Base-by-base conservation (phyloP, 495 filamentous ascomycete species). In the Platismatia glauca region DNA sequence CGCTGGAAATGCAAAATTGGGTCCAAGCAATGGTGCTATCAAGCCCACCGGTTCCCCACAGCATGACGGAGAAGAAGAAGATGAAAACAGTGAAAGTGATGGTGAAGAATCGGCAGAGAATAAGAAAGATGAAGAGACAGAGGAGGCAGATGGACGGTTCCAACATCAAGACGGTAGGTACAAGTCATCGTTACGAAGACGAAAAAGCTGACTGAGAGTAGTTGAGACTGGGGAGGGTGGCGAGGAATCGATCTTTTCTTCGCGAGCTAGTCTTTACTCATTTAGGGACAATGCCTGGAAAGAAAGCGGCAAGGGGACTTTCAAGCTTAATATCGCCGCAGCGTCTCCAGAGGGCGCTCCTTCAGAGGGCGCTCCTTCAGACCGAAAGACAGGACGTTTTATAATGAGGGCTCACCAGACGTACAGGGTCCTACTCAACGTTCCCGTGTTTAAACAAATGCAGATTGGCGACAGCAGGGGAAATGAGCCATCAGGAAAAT, bases 371-470 rank as follows among this genome's bases (percentile, higher is more conserved):
- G 69, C 71, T 13, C 70, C 74, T 35, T 60, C 67, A 29, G 68
- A 75, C 31, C 70, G 77, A 34, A 79, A 76, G 62, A 71, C 76
- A 31, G 83, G 83, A 15, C 86, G 91, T 31, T 81, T 96, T 67
- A 82, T 96, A 63, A 90, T 96, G 86, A 84, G 91, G 7, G 90
- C 93, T 50, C 90, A 95, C 65, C 88, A 89, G 46, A 89, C 87
- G 7, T 80, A 87, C 59, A 83, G 89, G n/a, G 86, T 96, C n/a
- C 84, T 94, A 69, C 79, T 96, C 44, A 96, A 96, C 73, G 86
- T 86, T 6, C 81, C 83, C 1, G 77, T 96, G 60, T 82, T 88
- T 55, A 85, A 87, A 67, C 81, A 82, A 7, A 87, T 92, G 82
- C 81, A 81, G 41, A 85, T 89, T 67, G 84, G 88, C 37, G 84